These are phyloP conservation scores for Rusavskia elegans DNA, from an alignment of 495 filamentous ascomycete genomes.

Conservation along the genomic window DNA sequence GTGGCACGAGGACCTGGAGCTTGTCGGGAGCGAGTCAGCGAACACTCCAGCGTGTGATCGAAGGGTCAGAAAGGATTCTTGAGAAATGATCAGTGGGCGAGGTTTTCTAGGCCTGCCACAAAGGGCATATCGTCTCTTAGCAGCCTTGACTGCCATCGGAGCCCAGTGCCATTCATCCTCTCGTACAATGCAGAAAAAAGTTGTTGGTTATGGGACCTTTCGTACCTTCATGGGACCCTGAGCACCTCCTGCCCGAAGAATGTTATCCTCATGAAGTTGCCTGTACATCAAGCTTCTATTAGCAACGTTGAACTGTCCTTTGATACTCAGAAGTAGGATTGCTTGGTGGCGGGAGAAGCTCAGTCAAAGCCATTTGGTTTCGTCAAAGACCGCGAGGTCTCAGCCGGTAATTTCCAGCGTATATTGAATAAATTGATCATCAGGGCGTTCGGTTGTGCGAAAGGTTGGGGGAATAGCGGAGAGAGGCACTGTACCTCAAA, in stretches of 20 bases:
- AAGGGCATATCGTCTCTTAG: conserved; percentile 80
- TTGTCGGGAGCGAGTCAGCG: no score
- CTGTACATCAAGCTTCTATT: not conserved
- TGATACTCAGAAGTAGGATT: not conserved
- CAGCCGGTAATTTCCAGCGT: conserved; percentile 99
- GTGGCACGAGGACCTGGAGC: no score
- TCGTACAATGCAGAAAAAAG: not conserved
- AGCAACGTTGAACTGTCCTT: not conserved
- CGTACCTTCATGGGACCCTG: not conserved
- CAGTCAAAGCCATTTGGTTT: conserved; percentile 85
- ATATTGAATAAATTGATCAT: conserved; percentile 73
- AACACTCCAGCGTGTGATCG: no score
- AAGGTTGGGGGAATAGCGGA: not conserved
- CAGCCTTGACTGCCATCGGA: conserved; percentile 53
- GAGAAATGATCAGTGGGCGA: conserved; percentile 71
- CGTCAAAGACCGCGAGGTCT: conserved; percentile 59
- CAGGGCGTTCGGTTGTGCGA: conserved; percentile 27
- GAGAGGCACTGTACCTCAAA: not conserved
- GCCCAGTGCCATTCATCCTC: conserved; percentile 99
- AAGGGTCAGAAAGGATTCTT: not conserved
- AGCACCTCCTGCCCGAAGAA: no score
- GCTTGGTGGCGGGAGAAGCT: conserved; percentile 23
- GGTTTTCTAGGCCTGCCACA: conserved; percentile 99
- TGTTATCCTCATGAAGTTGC: no score
- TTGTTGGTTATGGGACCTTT: not conserved